Evolutionary conservation across 768 basidiomycete genomes (phyloP).

Genomic region (Cytidiella melzeri): DNA sequence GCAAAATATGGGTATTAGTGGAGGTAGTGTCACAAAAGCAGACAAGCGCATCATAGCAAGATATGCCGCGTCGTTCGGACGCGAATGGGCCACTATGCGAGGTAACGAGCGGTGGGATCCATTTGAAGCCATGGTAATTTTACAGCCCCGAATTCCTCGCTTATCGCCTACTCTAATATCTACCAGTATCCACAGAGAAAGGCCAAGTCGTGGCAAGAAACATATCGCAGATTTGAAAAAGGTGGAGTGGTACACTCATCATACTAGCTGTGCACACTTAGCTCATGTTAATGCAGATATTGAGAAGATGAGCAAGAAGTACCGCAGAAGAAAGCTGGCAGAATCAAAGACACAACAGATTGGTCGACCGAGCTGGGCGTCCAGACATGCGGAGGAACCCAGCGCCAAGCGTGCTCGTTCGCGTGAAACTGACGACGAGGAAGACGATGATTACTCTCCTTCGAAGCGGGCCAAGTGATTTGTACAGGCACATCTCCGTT

Average conservation of each 20-base stretch:
- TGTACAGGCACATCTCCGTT: background rate
- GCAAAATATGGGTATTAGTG: conserved; percentile 47
- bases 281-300: background rate
- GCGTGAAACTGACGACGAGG: background rate
- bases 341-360: background rate
- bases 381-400: background rate
- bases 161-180: no score
- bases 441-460: background rate
- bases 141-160: background rate
- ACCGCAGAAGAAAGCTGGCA: background rate
- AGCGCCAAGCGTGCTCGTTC: conserved; percentile 1
- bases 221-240: conserved; percentile 45
- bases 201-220: conserved; percentile 55
- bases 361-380: conserved; percentile 5
- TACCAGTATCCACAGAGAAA: conserved; percentile 50
- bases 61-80: conserved; percentile 42
- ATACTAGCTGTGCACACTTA: background rate
- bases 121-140: conserved; percentile 45
- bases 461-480: conserved; percentile 1
- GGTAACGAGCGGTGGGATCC: conserved; percentile 48
- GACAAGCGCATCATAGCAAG: conserved; percentile 56
- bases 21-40: conserved; percentile 49
- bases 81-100: conserved; percentile 38
- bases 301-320: background rate
- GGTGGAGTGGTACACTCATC: conserved; percentile 32